phyloP scores from a whole-genome alignment of 108 stramenopile genomes.

The Skeletonema potamos region DNA sequence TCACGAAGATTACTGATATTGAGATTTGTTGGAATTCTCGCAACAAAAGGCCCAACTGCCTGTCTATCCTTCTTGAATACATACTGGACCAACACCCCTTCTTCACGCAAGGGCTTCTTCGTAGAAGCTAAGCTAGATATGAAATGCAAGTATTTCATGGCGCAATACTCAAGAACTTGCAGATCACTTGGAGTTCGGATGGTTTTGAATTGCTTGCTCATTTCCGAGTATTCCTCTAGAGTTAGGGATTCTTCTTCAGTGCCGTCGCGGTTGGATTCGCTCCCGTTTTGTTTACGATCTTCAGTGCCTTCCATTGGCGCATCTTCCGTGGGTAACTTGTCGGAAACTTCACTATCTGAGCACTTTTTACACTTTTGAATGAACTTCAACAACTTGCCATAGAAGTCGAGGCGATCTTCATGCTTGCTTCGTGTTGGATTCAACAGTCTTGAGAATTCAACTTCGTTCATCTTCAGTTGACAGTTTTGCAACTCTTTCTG shows the following conservation, averaged over 20 bases:
- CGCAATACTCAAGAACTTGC: conserved; percentile 65
- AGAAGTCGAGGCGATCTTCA: not conserved
- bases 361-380: conserved; percentile 33
- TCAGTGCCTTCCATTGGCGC: not conserved
- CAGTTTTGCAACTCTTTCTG: conserved; percentile 37
- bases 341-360: conserved; percentile 18
- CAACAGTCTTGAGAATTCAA: not conserved
- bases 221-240: conserved; percentile 47
- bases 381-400: not conserved
- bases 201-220: conserved; percentile 48
- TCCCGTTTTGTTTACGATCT: not conserved
- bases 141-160: conserved; percentile 27
- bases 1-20: conserved; percentile 66
- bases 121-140: conserved; percentile 28
- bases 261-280: not conserved
- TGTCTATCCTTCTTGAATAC: conserved; percentile 34
- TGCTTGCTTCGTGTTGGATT: not conserved
- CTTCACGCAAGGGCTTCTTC: conserved; percentile 42
- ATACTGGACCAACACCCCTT: conserved; percentile 64
- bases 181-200: conserved; percentile 55
- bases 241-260: conserved; percentile 12
- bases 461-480: not conserved
- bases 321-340: not conserved
- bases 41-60: conserved; percentile 42
- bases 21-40: conserved; percentile 59